Evolutionary conservation across 1,284 basidiomycete genomes (phyloP), one percentile per base, ranked within the genome.

Genomic region (Cutaneotrichosporon sp.): DNA sequence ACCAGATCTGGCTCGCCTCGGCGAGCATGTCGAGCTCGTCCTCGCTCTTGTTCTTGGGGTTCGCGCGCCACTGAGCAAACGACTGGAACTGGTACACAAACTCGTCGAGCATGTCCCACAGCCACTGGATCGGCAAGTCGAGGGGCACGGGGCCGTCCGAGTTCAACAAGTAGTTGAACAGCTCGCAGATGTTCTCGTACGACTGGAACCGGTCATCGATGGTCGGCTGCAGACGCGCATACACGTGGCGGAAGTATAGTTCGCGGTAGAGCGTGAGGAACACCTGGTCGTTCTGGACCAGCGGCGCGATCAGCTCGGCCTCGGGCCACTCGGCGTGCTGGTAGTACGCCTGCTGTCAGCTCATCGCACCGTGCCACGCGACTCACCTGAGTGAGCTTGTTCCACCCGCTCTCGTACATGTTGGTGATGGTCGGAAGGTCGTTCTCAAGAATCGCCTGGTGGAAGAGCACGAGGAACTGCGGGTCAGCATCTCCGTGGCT

Each of bases 1-100:
- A 91, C 94, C 94, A 98, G 52, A 94, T 85, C 60, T 88, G 85
- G 52, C 82, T 82, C 24, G 84, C 87, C 56, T 78, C 77, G 3
- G 87, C 84, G 27, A 94, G 80, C 77, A 91, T 81, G 48, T 81
- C 71, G 27, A 91, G 79, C 72, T 97, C 94, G 65, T 97, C 92
- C 49, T 93, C 91, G 0, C 84, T 83, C 79, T 97, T 97, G 59
- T 80, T 81, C 59, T 87, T 86, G 31, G 85, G 82, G 69, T 88
- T 88, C 35, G 87, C 87, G 52, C 92, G 80, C 86, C 90, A 97
- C 50, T 88, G 84, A 63, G 91, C 87, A 77, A 97, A 97, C 20
- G 88, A 88, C 74, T 96, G 90, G 80, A 94, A 98, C 73, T 97
- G 94, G 78, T 97, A 98, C 65, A 97, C 96, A 75, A 98, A 98